Evolutionary conservation across 2,329 filamentous ascomycete species (phyloP).

Genomic region (Trichoderma aggressivum): DNA sequence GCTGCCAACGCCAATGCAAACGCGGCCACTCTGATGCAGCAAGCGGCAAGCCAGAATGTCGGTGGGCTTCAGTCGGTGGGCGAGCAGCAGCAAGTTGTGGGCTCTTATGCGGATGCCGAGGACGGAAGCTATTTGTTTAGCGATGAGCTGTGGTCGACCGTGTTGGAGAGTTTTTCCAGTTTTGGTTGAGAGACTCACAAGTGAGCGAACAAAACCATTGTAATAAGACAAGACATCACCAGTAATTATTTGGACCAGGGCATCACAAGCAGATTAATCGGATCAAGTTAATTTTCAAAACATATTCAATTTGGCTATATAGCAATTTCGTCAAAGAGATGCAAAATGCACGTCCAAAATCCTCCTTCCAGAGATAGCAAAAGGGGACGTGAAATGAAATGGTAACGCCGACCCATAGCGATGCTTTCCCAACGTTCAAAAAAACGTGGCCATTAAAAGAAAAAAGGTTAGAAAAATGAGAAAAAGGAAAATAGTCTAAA

Average conservation of each 20-base stretch:
- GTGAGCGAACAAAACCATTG: neutral
- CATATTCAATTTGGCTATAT: conserved; percentile 16
- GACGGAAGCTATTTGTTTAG: neutral
- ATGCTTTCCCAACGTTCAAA: conserved; percentile 11
- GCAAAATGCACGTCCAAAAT: neutral
- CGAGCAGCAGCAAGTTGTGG: neutral
- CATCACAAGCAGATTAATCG: neutral
- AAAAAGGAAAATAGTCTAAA: conserved; percentile 1
- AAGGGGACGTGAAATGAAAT: neutral
- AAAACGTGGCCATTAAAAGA: neutral
- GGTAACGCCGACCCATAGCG: conserved; percentile 8
- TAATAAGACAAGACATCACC: neutral
- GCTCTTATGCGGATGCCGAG: neutral
- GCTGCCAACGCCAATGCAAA: neutral
- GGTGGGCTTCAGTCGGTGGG: neutral
- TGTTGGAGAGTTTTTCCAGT: neutral
- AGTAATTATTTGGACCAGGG: neutral
- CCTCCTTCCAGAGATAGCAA: neutral
- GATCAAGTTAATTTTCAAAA: neutral
- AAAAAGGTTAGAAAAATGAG: neutral
- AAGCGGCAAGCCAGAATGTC: neutral
- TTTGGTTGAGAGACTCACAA: neutral
- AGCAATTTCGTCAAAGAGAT: conserved; percentile 9
- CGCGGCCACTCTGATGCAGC: neutral
- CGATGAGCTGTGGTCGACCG: neutral